Evolutionary conservation across 768 basidiomycete species (phyloP).

Genomic region (Boletus subparvulus): DNA sequence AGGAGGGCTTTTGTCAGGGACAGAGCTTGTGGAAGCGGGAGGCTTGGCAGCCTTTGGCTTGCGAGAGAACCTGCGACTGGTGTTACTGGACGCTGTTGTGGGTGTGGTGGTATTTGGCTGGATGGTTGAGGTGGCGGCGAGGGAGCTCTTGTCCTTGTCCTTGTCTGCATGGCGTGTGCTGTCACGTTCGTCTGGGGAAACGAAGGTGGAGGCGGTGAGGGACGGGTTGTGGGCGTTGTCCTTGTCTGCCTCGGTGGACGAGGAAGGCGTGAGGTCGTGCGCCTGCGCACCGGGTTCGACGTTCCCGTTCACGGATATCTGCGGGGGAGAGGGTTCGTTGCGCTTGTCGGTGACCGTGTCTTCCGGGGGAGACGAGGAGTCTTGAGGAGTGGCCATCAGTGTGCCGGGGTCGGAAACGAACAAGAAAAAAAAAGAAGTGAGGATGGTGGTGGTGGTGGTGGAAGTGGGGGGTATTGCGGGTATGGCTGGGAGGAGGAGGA

Average conservation of each 20-base stretch:
- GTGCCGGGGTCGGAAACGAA: not conserved
- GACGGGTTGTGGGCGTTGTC: constrained; percentile 36
- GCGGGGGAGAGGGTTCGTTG: constrained; percentile 13
- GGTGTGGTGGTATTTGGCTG: constrained; percentile 37
- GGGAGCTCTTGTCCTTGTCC: constrained; percentile 48
- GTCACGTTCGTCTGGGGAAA: constrained; percentile 34
- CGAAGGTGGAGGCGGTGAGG: constrained; percentile 35
- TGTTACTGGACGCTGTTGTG: constrained; percentile 18
- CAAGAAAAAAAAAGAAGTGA: not conserved
- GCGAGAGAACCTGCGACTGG: constrained; percentile 32
- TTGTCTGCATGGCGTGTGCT: constrained; percentile 33
- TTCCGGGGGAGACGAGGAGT: constrained; percentile 16
- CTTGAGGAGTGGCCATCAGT: constrained; percentile 27
- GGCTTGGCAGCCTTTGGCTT: constrained; percentile 23
- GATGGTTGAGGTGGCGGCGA: constrained; percentile 44
- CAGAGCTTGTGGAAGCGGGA: constrained; percentile 16
- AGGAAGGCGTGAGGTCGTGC: constrained; percentile 30
- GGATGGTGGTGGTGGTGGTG: not conserved
- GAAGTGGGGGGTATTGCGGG: constrained; percentile 26
- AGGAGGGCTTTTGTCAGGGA: constrained; percentile 30
- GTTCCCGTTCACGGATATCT: constrained; percentile 27
- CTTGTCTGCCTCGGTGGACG: constrained; percentile 38
- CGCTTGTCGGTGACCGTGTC: constrained; percentile 23
- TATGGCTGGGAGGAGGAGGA: constrained; percentile 23
- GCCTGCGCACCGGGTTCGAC: constrained; percentile 26